A percentile compares a stretch with the other conserved stretches of the same genome.
Evolutionary conservation across 225 moss, liverwort and hornwort species (phyloP).

Genomic region (Pseudisothecium myosuroides): DNA sequence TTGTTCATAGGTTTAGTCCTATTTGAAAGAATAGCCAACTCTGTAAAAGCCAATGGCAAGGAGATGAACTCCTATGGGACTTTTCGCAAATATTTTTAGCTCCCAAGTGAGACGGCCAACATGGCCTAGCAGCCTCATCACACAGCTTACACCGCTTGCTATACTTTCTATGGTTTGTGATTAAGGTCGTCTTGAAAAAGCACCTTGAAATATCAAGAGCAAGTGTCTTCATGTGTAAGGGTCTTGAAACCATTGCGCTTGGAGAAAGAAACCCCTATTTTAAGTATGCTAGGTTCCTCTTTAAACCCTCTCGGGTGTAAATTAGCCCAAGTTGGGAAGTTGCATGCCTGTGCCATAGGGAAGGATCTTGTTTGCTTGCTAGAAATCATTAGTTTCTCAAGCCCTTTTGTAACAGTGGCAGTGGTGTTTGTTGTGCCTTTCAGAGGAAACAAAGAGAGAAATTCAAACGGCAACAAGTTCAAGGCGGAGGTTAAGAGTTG

Average conservation of each 20-base stretch:
- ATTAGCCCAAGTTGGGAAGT: too few relatives aligned
- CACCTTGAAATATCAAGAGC: not conserved
- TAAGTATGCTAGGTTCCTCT: not conserved
- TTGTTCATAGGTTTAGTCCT: too few relatives aligned
- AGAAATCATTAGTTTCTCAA: not conserved
- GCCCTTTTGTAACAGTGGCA: not conserved
- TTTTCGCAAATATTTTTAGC: not conserved
- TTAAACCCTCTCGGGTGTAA: too few relatives aligned
- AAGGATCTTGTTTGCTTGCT: not conserved
- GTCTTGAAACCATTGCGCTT: not conserved
- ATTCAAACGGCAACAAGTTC: constrained; percentile 65
- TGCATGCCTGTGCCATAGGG: not conserved
- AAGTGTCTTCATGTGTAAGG: not conserved
- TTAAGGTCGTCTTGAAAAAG: not conserved
- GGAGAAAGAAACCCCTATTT: too few relatives aligned
- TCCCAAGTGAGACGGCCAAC: not conserved
- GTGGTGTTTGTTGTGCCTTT: not conserved
- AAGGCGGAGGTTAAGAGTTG: not conserved
- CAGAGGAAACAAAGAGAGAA: constrained; percentile 81
- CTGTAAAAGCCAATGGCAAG: not conserved
- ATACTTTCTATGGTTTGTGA: not conserved
- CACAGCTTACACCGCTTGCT: not conserved
- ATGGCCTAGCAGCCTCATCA: not conserved
- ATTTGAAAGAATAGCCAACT: not conserved
- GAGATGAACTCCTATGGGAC: not conserved